phyloP scores from a whole-genome alignment of 768 basidiomycete genomes.

The Symmetrospora coprosmae region DNA sequence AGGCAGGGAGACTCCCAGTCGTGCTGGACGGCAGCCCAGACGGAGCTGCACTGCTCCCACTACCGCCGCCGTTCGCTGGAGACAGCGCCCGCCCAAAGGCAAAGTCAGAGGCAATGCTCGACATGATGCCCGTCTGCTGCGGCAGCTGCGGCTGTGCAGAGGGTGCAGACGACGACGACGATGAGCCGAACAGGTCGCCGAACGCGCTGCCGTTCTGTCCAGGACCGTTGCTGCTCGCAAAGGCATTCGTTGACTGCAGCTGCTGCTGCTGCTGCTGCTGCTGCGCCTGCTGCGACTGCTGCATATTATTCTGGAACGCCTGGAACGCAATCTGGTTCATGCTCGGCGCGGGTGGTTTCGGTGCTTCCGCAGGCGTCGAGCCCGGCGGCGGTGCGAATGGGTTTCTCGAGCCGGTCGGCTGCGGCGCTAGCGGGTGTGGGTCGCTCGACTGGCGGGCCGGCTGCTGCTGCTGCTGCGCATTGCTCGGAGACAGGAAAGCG shows the following conservation, averaged over 20 bases:
- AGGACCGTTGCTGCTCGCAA: slow-evolving; percentile 2
- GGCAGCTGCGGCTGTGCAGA: slow-evolving; percentile 32
- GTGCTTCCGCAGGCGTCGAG: slow-evolving; percentile 41
- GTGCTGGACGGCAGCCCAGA: slow-evolving; percentile 1
- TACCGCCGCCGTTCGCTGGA: background rate
- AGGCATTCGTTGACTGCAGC: background rate
- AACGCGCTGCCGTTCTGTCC: background rate
- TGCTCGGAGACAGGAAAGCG: too few species aligned
- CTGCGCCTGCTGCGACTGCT: slow-evolving; percentile 17
- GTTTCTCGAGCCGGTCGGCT: slow-evolving; percentile 87
- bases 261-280: slow-evolving; percentile 19
- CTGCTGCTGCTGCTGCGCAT: slow-evolving; percentile 27
- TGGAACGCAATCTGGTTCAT: slow-evolving; percentile 63
- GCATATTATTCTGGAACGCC: slow-evolving; percentile 30
- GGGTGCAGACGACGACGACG: slow-evolving; percentile 6
- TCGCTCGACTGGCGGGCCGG: slow-evolving; percentile 45
- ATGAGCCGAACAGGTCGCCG: background rate
- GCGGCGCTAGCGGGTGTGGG: slow-evolving; percentile 51
- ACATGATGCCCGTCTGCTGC: slow-evolving; percentile 28
- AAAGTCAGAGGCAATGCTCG: slow-evolving; percentile 29
- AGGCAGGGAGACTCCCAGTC: background rate
- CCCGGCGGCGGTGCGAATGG: slow-evolving; percentile 69
- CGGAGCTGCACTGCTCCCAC: background rate
- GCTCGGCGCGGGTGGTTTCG: slow-evolving; percentile 63
- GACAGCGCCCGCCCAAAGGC: slow-evolving; percentile 19